These are phyloP conservation scores for Scleromitrula shiraiana DNA, from an alignment of 2,329 filamentous ascomycete species.

Conservation along the genomic window DNA sequence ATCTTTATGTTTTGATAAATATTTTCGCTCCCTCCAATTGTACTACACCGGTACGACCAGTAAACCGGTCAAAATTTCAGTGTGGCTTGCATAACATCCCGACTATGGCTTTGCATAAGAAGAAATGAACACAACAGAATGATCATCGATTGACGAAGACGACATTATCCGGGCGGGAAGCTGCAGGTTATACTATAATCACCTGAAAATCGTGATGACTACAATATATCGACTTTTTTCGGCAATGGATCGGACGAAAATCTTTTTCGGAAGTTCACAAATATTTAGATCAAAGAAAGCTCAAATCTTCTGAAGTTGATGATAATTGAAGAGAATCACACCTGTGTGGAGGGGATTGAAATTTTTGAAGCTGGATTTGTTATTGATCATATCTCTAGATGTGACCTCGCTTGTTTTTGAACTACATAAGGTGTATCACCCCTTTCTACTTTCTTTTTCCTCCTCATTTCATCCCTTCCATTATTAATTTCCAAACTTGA, in stretches of 20 bases:
- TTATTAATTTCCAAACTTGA: background rate
- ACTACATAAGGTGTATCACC: background rate
- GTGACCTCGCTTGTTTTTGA: background rate
- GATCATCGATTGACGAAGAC: constrained; percentile 1
- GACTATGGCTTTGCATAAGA: constrained; percentile 1
- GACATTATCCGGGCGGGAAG: background rate
- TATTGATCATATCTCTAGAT: constrained; percentile 6
- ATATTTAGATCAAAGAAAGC: too few species aligned
- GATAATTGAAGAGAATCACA: too few species aligned
- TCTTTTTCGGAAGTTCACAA: background rate
- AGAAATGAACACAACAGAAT: constrained; percentile 1
- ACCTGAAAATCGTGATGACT: constrained; percentile 7
- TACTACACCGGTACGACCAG: background rate
- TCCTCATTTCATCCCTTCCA: background rate
- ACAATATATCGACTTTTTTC: background rate
- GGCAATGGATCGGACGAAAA: constrained; percentile 7
- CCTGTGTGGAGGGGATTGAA: too few species aligned
- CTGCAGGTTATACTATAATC: constrained; percentile 7
- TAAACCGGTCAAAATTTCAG: constrained; percentile 1
- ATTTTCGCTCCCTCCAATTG: background rate
- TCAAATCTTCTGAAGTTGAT: too few species aligned
- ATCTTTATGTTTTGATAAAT: background rate
- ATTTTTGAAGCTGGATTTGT: background rate
- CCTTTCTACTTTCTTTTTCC: too few species aligned
- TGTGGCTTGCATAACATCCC: constrained; percentile 7